Evolutionary conservation across 139 green algal species (phyloP), one percentile per base, ranked within the genome.

Genomic region (Chlorella sorokiniana): DNA sequence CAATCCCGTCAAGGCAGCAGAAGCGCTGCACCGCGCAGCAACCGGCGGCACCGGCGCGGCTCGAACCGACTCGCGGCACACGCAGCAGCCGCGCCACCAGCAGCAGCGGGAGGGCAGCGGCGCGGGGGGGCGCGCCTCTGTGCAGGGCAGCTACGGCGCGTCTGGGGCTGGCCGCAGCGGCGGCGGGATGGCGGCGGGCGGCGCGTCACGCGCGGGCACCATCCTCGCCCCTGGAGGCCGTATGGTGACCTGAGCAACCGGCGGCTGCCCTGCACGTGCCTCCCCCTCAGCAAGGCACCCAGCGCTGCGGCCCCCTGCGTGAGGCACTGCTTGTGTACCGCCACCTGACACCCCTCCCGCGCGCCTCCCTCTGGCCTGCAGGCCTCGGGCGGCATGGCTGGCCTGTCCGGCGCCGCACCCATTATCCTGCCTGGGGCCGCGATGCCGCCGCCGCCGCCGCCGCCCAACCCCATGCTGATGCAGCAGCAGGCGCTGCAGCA

Each of bases 1-100:
- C 54, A 93, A 93, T 81, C 90, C 90, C 6, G 79, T 83, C 73
- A 93, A 93, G 79, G 65, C 67, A 1, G 25, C 42, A 9, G 61
- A 74, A 0, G 7, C 35, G 5, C 25, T 7, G 23, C 18, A n/a
- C 3, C 73, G 73, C 33, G 37, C 54, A 3, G 48, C 20, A 44
- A 65, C 45, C 48, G 23, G 31, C 62, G 33, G 31, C n/a, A 25
- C 31, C 31, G 54, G 23, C 18, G 23, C 54, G 11, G 42, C 42
- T 1, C 42, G 41, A 3, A 33, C 23, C 37, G 37, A 20, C 3
- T 35, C 37, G 16, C 54, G 56, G 37, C 73, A 31, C 33, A 29
- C 35, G 9, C 73, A 79, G 37, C 73, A 69, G 73, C 29, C n/a
- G 3, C n/a, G n/a, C n/a, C 73, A 79, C 27, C 54, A 68, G 74